A percentile compares a stretch with the other conserved stretches of the same genome.
phyloP scores from a whole-genome alignment of 345 rosid species.

The Stellera chamaejasme region DNA sequence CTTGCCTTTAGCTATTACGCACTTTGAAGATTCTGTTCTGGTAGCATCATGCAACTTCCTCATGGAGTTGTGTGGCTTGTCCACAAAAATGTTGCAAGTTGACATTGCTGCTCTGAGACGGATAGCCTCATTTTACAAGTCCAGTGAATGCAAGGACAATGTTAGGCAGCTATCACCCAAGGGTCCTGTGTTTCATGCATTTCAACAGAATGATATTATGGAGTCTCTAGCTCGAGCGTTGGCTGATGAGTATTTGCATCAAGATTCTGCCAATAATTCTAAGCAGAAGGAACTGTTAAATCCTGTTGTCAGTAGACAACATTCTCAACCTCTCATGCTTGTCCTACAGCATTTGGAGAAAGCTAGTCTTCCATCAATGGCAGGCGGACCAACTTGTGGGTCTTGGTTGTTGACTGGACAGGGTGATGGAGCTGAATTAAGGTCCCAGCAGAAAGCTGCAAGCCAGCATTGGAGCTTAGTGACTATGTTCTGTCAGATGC shows the following conservation, averaged over 20 bases:
- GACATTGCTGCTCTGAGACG: conserved; percentile 79
- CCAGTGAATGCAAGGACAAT: conserved; percentile 34
- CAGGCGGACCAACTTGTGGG: conserved; percentile 77
- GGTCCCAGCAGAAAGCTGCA: conserved; percentile 81
- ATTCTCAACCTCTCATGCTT: conserved; percentile 59
- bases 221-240: conserved; percentile 84
- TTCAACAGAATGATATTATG: conserved; percentile 46
- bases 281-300: conserved; percentile 34
- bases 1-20: conserved; percentile 82
- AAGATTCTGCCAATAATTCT: conserved; percentile 30
- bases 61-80: conserved; percentile 87
- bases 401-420: conserved; percentile 80
- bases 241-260: conserved; percentile 69
- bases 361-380: conserved; percentile 72
- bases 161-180: conserved; percentile 40
- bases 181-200: conserved; percentile 51
- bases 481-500: conserved; percentile 82
- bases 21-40: conserved; percentile 70
- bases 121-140: conserved; percentile 68
- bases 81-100: conserved; percentile 72
- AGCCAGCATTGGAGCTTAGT: conserved; percentile 92
- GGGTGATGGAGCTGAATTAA: conserved; percentile 81
- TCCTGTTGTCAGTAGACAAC: conserved; percentile 24
- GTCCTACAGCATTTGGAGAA: conserved; percentile 89
- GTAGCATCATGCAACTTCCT: conserved; percentile 88